A percentile compares a stretch with the other conserved stretches of the same genome.
phyloP scores from a whole-genome alignment of 805 yeast species.

The Grigorovia yakushimaensis region DNA sequence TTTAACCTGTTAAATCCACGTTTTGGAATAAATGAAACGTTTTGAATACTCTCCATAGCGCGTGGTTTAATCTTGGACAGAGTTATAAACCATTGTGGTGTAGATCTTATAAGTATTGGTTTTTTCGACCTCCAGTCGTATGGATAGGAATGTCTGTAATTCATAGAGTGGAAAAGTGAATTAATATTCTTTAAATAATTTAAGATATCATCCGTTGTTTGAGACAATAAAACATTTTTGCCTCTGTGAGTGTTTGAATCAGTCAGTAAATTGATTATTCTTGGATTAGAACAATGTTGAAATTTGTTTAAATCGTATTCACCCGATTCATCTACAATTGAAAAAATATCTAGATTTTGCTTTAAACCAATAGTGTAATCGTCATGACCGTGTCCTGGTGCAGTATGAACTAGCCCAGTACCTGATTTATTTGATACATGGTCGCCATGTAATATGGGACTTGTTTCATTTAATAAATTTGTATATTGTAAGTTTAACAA shows the following conservation, averaged over 20 bases:
- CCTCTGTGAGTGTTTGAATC: constrained; percentile 29
- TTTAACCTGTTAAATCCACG: constrained; percentile 60
- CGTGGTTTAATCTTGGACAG: constrained; percentile 58
- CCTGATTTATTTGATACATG: constrained; percentile 80
- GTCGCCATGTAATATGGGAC: constrained; percentile 63
- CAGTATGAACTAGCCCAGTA: constrained; percentile 92
- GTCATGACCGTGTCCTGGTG: constrained; percentile 97
- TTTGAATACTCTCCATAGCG: constrained; percentile 49
- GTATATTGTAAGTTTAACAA: constrained; percentile 38
- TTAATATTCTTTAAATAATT: constrained; percentile 32
- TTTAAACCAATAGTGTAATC: constrained; percentile 67
- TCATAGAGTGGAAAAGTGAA: constrained; percentile 40
- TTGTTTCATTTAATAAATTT: constrained; percentile 41
- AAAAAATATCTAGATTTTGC: constrained; percentile 47
- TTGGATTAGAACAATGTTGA: not conserved
- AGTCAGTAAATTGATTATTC: constrained; percentile 28
- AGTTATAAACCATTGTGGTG: constrained; percentile 95
- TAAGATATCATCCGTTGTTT: constrained; percentile 43
- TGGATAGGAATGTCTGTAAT: constrained; percentile 77
- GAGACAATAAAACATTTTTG: constrained; percentile 44
- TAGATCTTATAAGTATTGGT: constrained; percentile 89
- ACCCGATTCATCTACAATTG: constrained; percentile 77
- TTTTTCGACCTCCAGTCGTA: constrained; percentile 95
- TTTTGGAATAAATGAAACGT: constrained; percentile 65
- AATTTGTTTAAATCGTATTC: constrained; percentile 39